Evolutionary conservation across 345 rosid genomes (phyloP), one percentile per base, ranked within the genome.

Genomic region (Luvunga scandens): DNA sequence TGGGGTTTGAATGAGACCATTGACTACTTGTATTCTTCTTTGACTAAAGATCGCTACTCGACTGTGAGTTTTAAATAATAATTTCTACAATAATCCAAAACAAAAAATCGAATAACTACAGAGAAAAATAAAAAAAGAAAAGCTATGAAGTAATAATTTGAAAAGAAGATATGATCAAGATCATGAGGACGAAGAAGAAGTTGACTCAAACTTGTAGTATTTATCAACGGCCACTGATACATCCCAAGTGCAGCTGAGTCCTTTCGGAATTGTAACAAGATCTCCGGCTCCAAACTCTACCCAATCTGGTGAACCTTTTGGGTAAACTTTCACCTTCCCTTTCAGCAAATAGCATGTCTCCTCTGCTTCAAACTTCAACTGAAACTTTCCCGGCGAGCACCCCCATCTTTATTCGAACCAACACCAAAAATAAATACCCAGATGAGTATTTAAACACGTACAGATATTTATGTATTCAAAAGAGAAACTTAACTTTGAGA

Each of bases 261-360:
- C 98, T 78, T 90, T 92, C 0, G 97, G 98, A 53, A 95, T 89
- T 68, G 76, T 86, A 48, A 95, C 98, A 50, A 95, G 89, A 90
- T 95, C 98, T 80, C 98, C 98, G 0, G 95, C 95, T 0, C 97
- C 97, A 75, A 95, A 95, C 88, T 93, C 98, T 0, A 93, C 95
- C 72, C 64, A 84, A 73, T 88, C 92, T 56, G 88, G 28, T 36
- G 89, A 80, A 10, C 90, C 88, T 83, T 88, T 90, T 25, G 90
- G 83, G 74, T 91, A 93, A 18, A 78, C 97, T 84, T 82, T 94
- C 77, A 94, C 98, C 77, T 81, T 90, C 79, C 98, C 98, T 81
- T 83, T 95, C 80, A 95, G 64, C 80, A 94, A 59, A 80, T 91
- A 93, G 57, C 95, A 94, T 22, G 93, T 91, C 90, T 94, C 97